These are phyloP conservation scores for Pisolithus orientalis DNA, from an alignment of 768 basidiomycete species.

Conservation along the genomic window DNA sequence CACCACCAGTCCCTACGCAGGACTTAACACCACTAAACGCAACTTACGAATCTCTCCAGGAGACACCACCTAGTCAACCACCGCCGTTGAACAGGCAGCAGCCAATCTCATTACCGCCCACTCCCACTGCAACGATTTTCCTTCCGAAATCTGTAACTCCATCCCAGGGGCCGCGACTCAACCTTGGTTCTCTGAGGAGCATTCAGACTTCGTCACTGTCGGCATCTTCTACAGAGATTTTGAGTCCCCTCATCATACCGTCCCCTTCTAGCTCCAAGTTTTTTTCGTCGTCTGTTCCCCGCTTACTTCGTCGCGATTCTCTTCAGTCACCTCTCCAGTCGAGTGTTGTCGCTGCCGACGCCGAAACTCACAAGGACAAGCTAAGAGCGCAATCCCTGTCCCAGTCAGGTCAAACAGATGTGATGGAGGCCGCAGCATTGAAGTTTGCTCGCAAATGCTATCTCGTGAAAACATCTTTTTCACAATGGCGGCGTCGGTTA, in stretches of 20 bases:
- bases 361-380: constrained; percentile 6
- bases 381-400: constrained; percentile 3
- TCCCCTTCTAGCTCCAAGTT: constrained; percentile 17
- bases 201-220: constrained; percentile 22
- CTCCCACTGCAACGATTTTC: constrained; percentile 19
- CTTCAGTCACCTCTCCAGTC: constrained; percentile 19
- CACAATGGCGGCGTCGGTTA: constrained; percentile 41
- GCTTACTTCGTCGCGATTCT: constrained; percentile 19
- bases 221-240: constrained; percentile 20
- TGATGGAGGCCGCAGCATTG: constrained; percentile 35
- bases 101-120: constrained; percentile 30
- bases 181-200: constrained; percentile 15
- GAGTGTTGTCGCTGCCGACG: constrained; percentile 6
- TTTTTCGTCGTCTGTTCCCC: constrained; percentile 7
- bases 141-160: constrained; percentile 10
- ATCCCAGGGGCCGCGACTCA: constrained; percentile 11
- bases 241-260: constrained; percentile 25
- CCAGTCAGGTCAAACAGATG: constrained; percentile 1
- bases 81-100: constrained; percentile 23
- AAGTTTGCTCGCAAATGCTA: constrained; percentile 36
- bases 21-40: constrained; percentile 4
- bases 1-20: constrained; percentile 4
- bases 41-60: not conserved
- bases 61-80: constrained; percentile 14
- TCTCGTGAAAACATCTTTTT: constrained; percentile 37